phyloP scores from a whole-genome alignment of 352 stramenopile genomes.

The Pythium plurisporium region DNA sequence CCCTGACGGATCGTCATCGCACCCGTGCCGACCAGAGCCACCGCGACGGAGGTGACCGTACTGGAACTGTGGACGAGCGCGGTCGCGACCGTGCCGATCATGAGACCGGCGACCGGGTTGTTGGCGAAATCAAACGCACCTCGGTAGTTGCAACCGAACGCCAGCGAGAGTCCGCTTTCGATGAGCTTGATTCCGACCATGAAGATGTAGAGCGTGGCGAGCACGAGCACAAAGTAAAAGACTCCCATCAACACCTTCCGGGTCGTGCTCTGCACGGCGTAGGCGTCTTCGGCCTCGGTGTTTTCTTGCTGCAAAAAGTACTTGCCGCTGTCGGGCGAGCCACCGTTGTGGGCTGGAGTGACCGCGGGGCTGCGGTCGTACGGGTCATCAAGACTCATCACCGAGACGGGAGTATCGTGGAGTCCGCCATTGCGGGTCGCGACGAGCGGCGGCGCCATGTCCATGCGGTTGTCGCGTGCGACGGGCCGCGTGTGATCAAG shows the following conservation, averaged over 20 bases:
- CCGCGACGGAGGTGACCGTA: constrained; percentile 24
- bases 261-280: constrained; percentile 13
- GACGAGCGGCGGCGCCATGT: constrained; percentile 13
- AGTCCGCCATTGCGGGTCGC: not conserved
- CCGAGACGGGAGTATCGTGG: constrained; percentile 2
- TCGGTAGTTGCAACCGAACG: constrained; percentile 30
- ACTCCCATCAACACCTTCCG: constrained; percentile 13
- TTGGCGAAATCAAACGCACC: constrained; percentile 27
- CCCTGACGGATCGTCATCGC: constrained; percentile 25
- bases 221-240: constrained; percentile 20
- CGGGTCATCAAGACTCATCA: constrained; percentile 12
- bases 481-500: not conserved
- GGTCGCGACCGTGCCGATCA: constrained; percentile 37
- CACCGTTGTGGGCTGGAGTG: not conserved
- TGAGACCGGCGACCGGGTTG: constrained; percentile 42
- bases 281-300: constrained; percentile 10
- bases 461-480: constrained; percentile 3
- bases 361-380: constrained; percentile 4
- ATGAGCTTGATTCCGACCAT: constrained; percentile 47
- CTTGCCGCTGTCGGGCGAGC: constrained; percentile 13
- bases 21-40: constrained; percentile 3
- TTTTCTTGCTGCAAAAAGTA: constrained; percentile 16
- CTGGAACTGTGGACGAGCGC: constrained; percentile 38
- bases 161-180: constrained; percentile 32
- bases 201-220: constrained; percentile 41